phyloP scores from a whole-genome alignment of 768 basidiomycete genomes.

The Kwoniella botswanensis region DNA sequence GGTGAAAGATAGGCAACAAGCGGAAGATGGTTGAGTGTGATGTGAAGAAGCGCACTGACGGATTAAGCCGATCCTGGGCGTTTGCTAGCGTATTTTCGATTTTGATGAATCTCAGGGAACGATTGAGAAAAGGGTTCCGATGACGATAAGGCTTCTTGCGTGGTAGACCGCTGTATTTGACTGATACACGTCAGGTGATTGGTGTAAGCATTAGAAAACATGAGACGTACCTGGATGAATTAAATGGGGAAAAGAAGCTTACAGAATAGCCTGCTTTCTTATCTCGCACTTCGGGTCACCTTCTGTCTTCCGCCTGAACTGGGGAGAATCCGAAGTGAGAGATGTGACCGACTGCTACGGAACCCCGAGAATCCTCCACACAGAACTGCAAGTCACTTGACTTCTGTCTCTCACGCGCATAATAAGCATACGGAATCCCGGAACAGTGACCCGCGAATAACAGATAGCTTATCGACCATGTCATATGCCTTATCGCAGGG shows the following conservation, averaged over 20 bases:
- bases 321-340: no score
- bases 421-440: constrained; percentile 5
- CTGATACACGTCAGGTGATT: neutral
- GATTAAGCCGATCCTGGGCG: neutral
- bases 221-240: no score
- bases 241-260: no score
- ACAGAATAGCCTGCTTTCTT: no score
- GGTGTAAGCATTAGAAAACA: neutral
- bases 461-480: neutral
- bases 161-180: no score
- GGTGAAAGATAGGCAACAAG: neutral
- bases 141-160: neutral
- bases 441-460: neutral
- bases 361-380: neutral
- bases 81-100: neutral
- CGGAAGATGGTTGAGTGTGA: neutral
- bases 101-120: neutral
- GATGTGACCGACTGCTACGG: neutral
- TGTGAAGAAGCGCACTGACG: neutral
- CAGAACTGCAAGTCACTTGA: neutral
- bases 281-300: neutral
- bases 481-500: neutral
- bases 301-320: neutral
- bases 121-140: neutral
- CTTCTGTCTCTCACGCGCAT: neutral